phyloP scores from a whole-genome alignment of 139 green algal genomes.

The Chlorella ohadii region DNA sequence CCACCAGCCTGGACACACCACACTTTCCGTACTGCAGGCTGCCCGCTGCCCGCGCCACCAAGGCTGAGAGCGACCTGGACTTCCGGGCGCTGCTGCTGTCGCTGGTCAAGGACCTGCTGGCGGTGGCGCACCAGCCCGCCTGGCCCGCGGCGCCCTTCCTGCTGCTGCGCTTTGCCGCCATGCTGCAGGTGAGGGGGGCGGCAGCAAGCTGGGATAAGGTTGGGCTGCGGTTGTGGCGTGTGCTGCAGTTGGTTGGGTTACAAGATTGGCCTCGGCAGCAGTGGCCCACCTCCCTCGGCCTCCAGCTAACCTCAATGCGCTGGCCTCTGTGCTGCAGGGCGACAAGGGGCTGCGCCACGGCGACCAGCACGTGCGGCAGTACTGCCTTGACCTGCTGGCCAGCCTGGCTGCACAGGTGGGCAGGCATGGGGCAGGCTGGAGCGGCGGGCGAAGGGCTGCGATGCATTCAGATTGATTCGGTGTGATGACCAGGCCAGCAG shows the following conservation, averaged over 20 bases:
- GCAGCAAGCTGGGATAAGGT: too few relatives aligned
- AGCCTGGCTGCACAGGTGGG: slow-evolving; percentile 40
- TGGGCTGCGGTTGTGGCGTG: too few relatives aligned
- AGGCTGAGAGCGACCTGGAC: slow-evolving; percentile 58
- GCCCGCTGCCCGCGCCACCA: slow-evolving; percentile 42
- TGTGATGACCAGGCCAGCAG: too few relatives aligned
- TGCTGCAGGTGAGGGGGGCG: slow-evolving; percentile 31
- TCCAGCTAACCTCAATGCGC: too few relatives aligned
- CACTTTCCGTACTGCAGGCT: too few relatives aligned
- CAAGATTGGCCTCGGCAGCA: too few relatives aligned
- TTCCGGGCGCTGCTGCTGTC: slow-evolving; percentile 60
- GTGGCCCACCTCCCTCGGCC: too few relatives aligned
- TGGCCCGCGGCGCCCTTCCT: slow-evolving; percentile 77
- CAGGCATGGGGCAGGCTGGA: slow-evolving; percentile 19
- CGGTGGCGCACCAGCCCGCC: slow-evolving; percentile 58
- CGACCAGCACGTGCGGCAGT: slow-evolving; percentile 61
- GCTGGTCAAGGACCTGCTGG: slow-evolving; percentile 73
- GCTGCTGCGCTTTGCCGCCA: slow-evolving; percentile 65
- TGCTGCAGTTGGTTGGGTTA: too few relatives aligned
- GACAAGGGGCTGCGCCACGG: slow-evolving; percentile 49
- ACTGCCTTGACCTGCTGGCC: slow-evolving; percentile 71
- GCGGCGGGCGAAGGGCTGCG: slow-evolving; percentile 22
- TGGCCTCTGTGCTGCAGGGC: slow-evolving; percentile 1
- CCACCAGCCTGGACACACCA: too few relatives aligned
- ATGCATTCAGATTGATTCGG: too few relatives aligned